Base-by-base conservation (phyloP, 768 basidiomycete species). In the Pisolithus albus region DNA sequence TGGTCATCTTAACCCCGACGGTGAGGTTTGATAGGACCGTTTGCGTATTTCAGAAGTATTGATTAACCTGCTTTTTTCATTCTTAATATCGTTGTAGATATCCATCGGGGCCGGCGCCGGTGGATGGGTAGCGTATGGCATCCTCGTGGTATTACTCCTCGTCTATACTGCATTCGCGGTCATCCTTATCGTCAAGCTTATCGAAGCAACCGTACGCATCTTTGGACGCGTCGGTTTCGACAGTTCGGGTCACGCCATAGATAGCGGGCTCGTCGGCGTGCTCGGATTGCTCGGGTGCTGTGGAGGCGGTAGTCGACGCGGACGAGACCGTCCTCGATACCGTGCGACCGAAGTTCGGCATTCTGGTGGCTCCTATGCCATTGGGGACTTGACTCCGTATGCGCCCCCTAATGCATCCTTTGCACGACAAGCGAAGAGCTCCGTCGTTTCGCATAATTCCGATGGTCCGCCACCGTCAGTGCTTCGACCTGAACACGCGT, bases 41-140 rank as follows among this genome's bases (percentile, higher is more conserved):
- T 39, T 36, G 24, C 30, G 11, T 43, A 10, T 23, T 16, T 36
- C 32, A 16, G 16, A 42, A 30, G 53, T 58, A 39, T 48, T 55
- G 59, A 28, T 61, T 57, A 30, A 32, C 32, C 21, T 47, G 24
- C 26, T 39, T 46, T 50, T 37, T 40, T 36, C 10, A 52, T 18
- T 18, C 19, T 21, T 36, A 7, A 18, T 13, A 15, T 32, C 32
- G 21, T 26, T 4, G 26, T 36, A 97, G 93, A 88, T 97, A 46
- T 84, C 83, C 44, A 84, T 98, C 55, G 89, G 88, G 32, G 61
- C 75, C 46, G 83, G 86, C 23, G 84, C 93, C 16, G 82, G 82
- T 16, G 87, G 88, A 50, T 99, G 95, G 96, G 84, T 99, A 15
- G 84, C 93, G 11, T 97, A 95, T 66, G 89, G 91, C 59, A 85